Evolutionary conservation across 106 monocot species (phyloP).

Genomic region (Dendrobium officinale): DNA sequence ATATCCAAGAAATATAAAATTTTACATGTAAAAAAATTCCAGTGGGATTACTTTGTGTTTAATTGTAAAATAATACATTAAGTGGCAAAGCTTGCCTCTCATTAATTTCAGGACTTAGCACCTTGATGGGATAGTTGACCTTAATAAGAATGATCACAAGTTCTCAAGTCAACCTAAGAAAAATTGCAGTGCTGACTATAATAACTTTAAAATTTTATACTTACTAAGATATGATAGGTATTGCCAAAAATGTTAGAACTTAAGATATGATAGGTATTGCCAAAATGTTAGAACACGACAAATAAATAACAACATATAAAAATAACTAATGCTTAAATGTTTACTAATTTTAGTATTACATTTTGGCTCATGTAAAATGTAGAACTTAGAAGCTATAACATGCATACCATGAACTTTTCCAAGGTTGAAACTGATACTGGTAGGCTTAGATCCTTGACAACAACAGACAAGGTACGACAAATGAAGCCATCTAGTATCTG

Average conservation of each 20-base stretch:
- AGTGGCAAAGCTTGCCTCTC: background rate
- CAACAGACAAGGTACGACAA: conserved; percentile 46
- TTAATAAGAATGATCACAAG: background rate
- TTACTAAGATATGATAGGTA: background rate
- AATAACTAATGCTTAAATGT: background rate
- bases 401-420: conserved; percentile 67
- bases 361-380: background rate
- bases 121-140: background rate
- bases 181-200: background rate
- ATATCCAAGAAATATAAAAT: background rate
- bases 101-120: background rate
- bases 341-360: background rate
- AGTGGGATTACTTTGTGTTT: background rate
- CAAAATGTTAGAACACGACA: background rate
- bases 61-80: background rate
- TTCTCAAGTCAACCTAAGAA: background rate
- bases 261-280: background rate
- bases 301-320: background rate
- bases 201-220: background rate
- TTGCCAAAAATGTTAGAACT: background rate
- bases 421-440: conserved; percentile 59
- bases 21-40: background rate
- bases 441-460: conserved; percentile 51
- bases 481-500: conserved; percentile 67
- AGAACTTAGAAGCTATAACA: background rate